Percentiles rank a stretch among this genome's conserved stretches.
Conservation (phyloP, 768 basidiomycete genomes). For the Saitozyma podzolica region DNA sequence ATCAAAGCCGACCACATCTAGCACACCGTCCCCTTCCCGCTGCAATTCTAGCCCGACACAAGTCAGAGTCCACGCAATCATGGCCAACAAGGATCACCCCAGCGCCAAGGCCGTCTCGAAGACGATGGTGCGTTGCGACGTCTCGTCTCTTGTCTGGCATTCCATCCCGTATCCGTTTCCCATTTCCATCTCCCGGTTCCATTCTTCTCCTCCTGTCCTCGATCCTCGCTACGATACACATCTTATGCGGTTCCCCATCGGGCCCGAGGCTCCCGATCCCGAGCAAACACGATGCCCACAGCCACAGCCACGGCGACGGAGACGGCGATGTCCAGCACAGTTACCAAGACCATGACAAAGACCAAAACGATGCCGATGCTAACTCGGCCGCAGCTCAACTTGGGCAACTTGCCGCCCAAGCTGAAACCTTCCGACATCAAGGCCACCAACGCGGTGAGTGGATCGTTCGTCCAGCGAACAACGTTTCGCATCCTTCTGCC, state of each 20-base stretch:
- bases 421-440: constrained; percentile 49
- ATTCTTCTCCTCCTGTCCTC: no score
- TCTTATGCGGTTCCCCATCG: no score
- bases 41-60: constrained; percentile 1
- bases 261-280: no score
- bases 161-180: no score
- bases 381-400: constrained; percentile 43
- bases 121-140: constrained; percentile 36
- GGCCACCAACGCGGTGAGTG: constrained; percentile 39
- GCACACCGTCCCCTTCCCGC: background rate
- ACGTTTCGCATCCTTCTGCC: no score
- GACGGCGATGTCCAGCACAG: no score
- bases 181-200: background rate
- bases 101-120: constrained; percentile 42
- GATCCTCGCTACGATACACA: no score
- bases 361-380: background rate
- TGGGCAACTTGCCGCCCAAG: constrained; percentile 55
- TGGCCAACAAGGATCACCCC: constrained; percentile 33
- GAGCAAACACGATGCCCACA: no score
- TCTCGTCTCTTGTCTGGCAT: background rate
- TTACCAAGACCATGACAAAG: background rate
- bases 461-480: background rate
- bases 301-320: no score
- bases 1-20: background rate
- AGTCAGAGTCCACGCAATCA: constrained; percentile 1